A percentile compares a stretch with the other conserved stretches of the same genome.
Evolutionary conservation across 345 rosid genomes (phyloP).

Genomic region (Hibiscus syriacus): DNA sequence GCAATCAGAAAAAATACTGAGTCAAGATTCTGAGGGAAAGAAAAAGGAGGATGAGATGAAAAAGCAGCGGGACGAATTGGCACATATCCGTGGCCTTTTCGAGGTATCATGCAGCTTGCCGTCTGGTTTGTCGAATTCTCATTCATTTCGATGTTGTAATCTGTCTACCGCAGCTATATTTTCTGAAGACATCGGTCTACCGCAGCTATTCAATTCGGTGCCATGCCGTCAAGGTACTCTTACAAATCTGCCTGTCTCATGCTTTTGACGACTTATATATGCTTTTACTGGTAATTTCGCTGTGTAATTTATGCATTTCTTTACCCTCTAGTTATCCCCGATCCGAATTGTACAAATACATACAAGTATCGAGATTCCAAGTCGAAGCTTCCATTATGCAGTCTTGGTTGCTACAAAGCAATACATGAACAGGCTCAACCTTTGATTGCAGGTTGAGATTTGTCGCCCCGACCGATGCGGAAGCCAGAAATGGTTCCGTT

Average conservation of each 20-base stretch:
- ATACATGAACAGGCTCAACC: constrained; percentile 32
- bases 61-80: constrained; percentile 51
- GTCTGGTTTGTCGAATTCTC: constrained; percentile 3
- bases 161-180: constrained; percentile 45
- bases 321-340: constrained; percentile 57
- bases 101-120: not conserved
- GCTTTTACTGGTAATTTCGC: not conserved
- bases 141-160: constrained; percentile 27
- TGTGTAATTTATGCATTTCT: not conserved
- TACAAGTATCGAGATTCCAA: constrained; percentile 71
- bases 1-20: constrained; percentile 71
- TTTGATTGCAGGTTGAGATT: constrained; percentile 16
- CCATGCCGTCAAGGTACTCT: constrained; percentile 43
- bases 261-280: not conserved
- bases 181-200: constrained; percentile 61
- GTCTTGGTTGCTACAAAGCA: constrained; percentile 68
- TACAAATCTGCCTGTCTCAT: not conserved
- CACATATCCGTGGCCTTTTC: constrained; percentile 28
- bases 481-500: not conserved
- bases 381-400: constrained; percentile 71
- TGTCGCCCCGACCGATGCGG: not conserved
- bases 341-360: constrained; percentile 59
- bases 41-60: no score
- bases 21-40: no score
- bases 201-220: constrained; percentile 43